phyloP scores from a whole-genome alignment of 106 monocot species.

The Chionographis japonica region DNA sequence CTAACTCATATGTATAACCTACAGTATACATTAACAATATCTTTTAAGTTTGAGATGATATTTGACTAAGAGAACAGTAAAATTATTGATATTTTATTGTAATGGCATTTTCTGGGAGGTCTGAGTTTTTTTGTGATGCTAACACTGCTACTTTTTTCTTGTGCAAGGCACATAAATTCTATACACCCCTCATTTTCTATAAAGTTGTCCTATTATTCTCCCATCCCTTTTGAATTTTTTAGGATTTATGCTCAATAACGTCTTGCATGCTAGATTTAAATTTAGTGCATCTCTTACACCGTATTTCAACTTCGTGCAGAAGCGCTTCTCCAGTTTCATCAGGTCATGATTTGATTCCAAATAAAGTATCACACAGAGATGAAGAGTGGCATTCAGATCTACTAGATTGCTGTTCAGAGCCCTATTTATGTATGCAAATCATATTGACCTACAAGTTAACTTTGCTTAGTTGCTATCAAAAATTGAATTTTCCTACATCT shows the following conservation, averaged over 20 bases:
- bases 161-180: too few species aligned
- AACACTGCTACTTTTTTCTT: too few species aligned
- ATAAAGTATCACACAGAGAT: slow-evolving; percentile 26
- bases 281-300: slow-evolving; percentile 2
- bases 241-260: not conserved
- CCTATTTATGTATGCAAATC: slow-evolving; percentile 48
- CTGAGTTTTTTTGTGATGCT: too few species aligned
- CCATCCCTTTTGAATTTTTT: too few species aligned
- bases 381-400: slow-evolving; percentile 71
- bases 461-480: not conserved
- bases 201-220: too few species aligned
- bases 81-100: too few species aligned
- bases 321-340: slow-evolving; percentile 40
- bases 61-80: too few species aligned
- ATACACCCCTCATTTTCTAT: too few species aligned
- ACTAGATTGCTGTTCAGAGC: slow-evolving; percentile 67
- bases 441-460: not conserved
- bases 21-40: too few species aligned
- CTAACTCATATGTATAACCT: too few species aligned
- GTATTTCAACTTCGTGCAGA: slow-evolving; percentile 31
- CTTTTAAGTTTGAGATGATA: too few species aligned
- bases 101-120: too few species aligned
- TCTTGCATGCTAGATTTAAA: slow-evolving; percentile 1
- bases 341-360: slow-evolving; percentile 36
- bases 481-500: not conserved